phyloP scores from a whole-genome alignment of 805 yeast species.

The Pichia rugopelliculosa region DNA sequence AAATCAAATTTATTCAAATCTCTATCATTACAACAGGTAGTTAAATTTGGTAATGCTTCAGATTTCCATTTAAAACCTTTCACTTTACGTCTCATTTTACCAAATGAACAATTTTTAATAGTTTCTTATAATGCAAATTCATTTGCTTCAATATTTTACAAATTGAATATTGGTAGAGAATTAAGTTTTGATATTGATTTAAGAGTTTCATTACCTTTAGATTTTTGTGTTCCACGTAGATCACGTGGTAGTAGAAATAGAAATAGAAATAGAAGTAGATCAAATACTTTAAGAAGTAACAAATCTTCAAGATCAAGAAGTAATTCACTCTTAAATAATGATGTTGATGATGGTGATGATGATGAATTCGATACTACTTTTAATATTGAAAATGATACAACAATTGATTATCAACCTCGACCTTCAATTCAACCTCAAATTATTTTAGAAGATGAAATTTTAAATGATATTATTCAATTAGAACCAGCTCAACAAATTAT shows the following conservation, averaged over 20 bases:
- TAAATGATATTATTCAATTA: constrained; percentile 6
- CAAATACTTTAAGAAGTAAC: not conserved
- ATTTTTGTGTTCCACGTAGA: constrained; percentile 27
- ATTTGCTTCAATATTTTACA: constrained; percentile 25
- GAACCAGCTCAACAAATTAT: constrained; percentile 9
- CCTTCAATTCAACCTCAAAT: constrained; percentile 7
- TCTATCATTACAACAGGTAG: constrained; percentile 26
- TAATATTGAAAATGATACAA: not conserved
- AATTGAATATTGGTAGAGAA: constrained; percentile 27
- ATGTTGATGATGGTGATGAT: constrained; percentile 8
- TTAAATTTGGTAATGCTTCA: constrained; percentile 27
- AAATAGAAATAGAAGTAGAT: constrained; percentile 3
- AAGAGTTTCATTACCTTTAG: constrained; percentile 20
- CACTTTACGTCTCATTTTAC: constrained; percentile 24
- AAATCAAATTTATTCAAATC: constrained; percentile 10
- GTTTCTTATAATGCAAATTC: constrained; percentile 23
- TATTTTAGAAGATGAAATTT: constrained; percentile 10
- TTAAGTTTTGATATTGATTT: constrained; percentile 27
- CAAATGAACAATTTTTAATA: constrained; percentile 22
- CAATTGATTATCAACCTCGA: constrained; percentile 4
- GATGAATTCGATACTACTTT: constrained; percentile 11
- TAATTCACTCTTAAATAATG: constrained; percentile 7
- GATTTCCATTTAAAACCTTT: constrained; percentile 26
- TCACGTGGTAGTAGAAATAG: constrained; percentile 8
- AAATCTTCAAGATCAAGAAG: constrained; percentile 7